Conservation (phyloP, 2,329 filamentous ascomycete species). For the Epicoccum nigrum region DNA sequence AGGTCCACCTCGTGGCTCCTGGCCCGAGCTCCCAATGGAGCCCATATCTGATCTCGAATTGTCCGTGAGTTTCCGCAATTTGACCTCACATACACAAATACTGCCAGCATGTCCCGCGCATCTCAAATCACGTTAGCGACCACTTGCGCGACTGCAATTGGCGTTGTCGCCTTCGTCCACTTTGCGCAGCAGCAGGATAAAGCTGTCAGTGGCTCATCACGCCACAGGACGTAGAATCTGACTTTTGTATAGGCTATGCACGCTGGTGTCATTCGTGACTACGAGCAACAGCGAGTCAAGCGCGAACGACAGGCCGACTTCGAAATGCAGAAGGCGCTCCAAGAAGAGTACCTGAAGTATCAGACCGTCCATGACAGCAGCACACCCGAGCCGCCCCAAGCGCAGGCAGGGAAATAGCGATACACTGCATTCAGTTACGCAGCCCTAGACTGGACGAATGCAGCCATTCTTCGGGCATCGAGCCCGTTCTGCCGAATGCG, state of each 20-base stretch:
- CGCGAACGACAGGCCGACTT: conserved; percentile 92
- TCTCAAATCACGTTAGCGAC: conserved; percentile 84
- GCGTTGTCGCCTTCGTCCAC: conserved; percentile 85
- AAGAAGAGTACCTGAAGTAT: conserved; percentile 87
- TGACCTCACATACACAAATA: not conserved
- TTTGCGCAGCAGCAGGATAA: conserved; percentile 85
- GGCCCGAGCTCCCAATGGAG: conserved; percentile 48
- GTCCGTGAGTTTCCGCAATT: conserved; percentile 16
- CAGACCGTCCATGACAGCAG: conserved; percentile 70
- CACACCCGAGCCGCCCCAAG: conserved; percentile 33
- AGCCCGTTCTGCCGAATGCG: not conserved
- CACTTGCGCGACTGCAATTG: conserved; percentile 76
- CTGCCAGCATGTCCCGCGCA: conserved; percentile 76
- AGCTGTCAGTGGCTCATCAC: conserved; percentile 63
- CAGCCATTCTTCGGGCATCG: too few species aligned
- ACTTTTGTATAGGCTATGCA: conserved; percentile 79
- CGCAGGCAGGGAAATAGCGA: conserved; percentile 21
- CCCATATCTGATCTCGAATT: conserved; percentile 20
- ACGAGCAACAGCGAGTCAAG: conserved; percentile 92
- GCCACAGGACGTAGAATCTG: conserved; percentile 8
- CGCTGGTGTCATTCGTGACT: conserved; percentile 87
- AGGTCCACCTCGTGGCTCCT: conserved; percentile 14
- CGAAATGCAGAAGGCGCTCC: conserved; percentile 83
- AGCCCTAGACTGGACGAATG: not conserved
- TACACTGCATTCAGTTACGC: not conserved